Evolutionary conservation across 1,284 basidiomycete genomes (phyloP).

Genomic region (Apiotrichum veenhuisii): DNA sequence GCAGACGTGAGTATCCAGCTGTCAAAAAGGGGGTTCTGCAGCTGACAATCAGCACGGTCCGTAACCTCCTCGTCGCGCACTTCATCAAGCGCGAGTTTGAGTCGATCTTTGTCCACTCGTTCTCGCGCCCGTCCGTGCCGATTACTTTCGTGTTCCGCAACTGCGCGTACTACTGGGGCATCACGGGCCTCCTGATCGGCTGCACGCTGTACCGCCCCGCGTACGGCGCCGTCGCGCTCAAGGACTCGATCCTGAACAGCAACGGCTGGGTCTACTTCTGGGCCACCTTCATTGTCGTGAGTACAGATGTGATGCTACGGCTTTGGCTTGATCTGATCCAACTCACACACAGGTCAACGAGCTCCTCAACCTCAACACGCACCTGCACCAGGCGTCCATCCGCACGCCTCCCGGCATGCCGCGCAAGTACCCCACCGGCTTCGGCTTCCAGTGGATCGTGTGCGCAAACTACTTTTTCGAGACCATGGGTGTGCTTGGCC

Average conservation of each 20-base stretch:
- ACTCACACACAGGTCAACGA: conserved; percentile 65
- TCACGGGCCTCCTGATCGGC: conserved; percentile 76
- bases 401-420: conserved; percentile 75
- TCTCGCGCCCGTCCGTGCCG: conserved; percentile 94
- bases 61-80: conserved; percentile 74
- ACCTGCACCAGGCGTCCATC: conserved; percentile 75
- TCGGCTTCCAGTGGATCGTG: conserved; percentile 76
- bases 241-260: conserved; percentile 65
- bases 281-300: conserved; percentile 68
- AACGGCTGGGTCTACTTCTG: conserved; percentile 66
- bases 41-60: conserved; percentile 61
- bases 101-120: conserved; percentile 89
- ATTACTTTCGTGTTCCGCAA: conserved; percentile 82
- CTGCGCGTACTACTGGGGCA: conserved; percentile 80
- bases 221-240: conserved; percentile 61
- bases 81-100: conserved; percentile 92
- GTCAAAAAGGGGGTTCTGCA: neutral
- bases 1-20: conserved; percentile 31
- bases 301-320: conserved; percentile 40
- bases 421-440: conserved; percentile 74
- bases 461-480: conserved; percentile 98
- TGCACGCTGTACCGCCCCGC: conserved; percentile 70
- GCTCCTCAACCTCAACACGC: conserved; percentile 79
- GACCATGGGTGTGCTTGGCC: conserved; percentile 67
- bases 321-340: too few species aligned